Evolutionary conservation across 208 protist genomes (phyloP).

Genomic region (Acanthamoeba culbertsoni): DNA sequence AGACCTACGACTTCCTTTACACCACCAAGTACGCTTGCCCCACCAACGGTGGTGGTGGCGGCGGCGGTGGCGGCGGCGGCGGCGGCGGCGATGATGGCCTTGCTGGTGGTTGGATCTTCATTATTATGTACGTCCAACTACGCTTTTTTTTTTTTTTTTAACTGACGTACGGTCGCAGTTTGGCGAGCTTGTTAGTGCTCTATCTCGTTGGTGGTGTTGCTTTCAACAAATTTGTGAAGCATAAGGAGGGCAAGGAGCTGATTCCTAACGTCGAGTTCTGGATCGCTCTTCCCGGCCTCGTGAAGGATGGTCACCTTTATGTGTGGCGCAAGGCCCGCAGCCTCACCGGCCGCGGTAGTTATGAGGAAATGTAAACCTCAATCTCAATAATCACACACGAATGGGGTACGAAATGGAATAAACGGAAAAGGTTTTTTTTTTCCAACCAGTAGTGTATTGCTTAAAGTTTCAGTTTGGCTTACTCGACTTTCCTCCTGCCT

Average conservation of each 20-base stretch:
- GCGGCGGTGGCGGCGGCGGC: background rate
- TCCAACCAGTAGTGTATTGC: background rate
- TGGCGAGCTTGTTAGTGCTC: conserved; percentile 3
- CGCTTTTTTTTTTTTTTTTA: background rate
- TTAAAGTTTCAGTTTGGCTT: no score
- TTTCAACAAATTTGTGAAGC: conserved; percentile 37
- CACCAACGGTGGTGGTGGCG: conserved; percentile 25
- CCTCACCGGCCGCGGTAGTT: background rate
- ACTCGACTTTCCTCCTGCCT: background rate
- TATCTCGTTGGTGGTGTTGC: conserved; percentile 15
- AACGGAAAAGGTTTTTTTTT: no score
- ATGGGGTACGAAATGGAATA: background rate
- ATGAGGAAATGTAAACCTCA: conserved; percentile 2
- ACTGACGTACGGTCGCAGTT: background rate
- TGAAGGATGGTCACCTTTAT: conserved; percentile 54
- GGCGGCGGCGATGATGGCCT: background rate
- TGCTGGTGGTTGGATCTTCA: conserved; percentile 57
- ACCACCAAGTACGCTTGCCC: background rate
- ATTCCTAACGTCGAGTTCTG: conserved; percentile 58
- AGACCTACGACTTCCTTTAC: background rate
- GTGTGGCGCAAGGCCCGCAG: background rate
- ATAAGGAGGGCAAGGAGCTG: conserved; percentile 23
- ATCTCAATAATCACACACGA: background rate
- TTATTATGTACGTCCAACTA: conserved; percentile 31
- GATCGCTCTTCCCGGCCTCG: conserved; percentile 13